phyloP scores from a whole-genome alignment of 139 green algal species.

The Cymbomonas tetramitiformis region DNA sequence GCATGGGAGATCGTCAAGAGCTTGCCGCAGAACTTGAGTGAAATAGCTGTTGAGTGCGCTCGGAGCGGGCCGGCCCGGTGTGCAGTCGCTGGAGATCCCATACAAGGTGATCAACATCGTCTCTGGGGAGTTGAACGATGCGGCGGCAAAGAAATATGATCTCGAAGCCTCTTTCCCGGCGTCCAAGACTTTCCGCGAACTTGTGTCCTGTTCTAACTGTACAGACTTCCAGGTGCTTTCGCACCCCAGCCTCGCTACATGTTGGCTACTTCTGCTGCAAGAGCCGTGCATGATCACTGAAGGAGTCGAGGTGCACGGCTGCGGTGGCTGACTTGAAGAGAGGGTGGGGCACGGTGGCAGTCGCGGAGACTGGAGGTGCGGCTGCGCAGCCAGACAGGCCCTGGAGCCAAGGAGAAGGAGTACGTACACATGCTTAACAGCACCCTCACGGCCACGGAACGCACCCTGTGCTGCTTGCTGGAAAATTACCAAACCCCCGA shows the following conservation, averaged over 20 bases:
- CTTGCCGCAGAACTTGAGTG: too few species aligned
- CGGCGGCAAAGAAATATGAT: constrained; percentile 97
- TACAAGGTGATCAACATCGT: constrained; percentile 97
- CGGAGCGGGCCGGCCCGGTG: too few species aligned
- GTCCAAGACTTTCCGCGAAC: constrained; percentile 71
- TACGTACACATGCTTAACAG: constrained; percentile 96
- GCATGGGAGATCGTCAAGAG: too few species aligned
- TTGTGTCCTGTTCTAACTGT: constrained; percentile 97
- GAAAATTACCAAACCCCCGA: constrained; percentile 84
- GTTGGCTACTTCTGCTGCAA: too few species aligned
- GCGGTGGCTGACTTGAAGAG: not conserved
- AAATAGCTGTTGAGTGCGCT: not conserved
- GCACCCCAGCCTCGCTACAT: too few species aligned
- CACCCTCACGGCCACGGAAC: constrained; percentile 87
- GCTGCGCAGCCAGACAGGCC: constrained; percentile 36
- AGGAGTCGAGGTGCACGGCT: constrained; percentile 38
- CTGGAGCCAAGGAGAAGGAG: constrained; percentile 46
- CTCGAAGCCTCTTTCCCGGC: constrained; percentile 97
- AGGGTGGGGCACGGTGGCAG: too few species aligned
- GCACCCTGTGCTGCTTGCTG: constrained; percentile 92
- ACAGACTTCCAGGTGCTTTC: constrained; percentile 89
- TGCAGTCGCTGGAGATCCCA: constrained; percentile 48
- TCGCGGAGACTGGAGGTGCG: constrained; percentile 68
- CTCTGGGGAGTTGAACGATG: constrained; percentile 88
- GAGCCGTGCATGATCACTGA: too few species aligned